A percentile compares a stretch with the other conserved stretches of the same genome.
These are phyloP conservation scores for Neurospora terricola DNA, from an alignment of 495 filamentous ascomycete species.

Conservation along the genomic window DNA sequence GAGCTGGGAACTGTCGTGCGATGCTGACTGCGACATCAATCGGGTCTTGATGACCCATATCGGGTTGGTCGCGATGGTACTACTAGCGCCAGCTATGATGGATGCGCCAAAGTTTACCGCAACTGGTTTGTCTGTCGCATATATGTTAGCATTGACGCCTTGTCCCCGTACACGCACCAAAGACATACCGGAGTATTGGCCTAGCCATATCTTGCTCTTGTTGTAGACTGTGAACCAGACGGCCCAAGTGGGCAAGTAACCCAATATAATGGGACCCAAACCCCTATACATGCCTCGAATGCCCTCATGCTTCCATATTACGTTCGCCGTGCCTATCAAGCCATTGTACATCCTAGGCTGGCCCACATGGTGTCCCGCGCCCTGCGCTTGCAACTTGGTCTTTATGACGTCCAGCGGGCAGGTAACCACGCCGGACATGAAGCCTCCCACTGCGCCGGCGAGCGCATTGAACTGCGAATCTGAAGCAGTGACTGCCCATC, in stretches of 20 bases:
- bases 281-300: constrained; percentile 88
- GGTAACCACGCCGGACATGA: constrained; percentile 86
- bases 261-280: constrained; percentile 84
- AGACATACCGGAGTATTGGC: constrained; percentile 29
- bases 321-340: constrained; percentile 70
- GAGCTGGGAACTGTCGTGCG: constrained; percentile 24
- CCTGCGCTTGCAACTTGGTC: constrained; percentile 94
- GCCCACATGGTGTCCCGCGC: constrained; percentile 48
- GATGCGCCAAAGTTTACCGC: constrained; percentile 60
- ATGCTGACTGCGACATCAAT: constrained; percentile 75
- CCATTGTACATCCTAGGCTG: constrained; percentile 63
- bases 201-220: constrained; percentile 63
- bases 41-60: constrained; percentile 99
- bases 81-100: constrained; percentile 80
- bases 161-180: not conserved
- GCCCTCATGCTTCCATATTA: constrained; percentile 82
- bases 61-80: constrained; percentile 92
- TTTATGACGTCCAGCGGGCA: constrained; percentile 99
- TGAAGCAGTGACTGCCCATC: constrained; percentile 37
- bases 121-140: constrained; percentile 27
- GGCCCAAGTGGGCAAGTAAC: constrained; percentile 95
- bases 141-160: constrained; percentile 1
- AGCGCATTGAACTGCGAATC: constrained; percentile 51
- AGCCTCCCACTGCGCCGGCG: constrained; percentile 77
- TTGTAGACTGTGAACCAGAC: constrained; percentile 97